These are phyloP conservation scores for Avicennia marina DNA, from an alignment of 257 asterid species.

Conservation along the genomic window DNA sequence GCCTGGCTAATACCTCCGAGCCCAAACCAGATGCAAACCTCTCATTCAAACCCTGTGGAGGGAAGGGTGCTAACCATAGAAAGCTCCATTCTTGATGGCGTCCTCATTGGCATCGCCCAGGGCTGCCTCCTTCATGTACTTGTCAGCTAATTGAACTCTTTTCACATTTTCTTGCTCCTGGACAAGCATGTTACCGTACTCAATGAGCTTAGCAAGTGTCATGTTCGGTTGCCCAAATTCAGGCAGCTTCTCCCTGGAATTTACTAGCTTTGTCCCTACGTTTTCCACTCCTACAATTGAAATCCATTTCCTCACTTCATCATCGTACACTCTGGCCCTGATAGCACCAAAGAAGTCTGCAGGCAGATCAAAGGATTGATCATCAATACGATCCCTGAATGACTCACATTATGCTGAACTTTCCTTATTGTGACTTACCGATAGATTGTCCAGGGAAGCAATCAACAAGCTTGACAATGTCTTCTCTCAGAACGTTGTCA, in stretches of 20 bases:
- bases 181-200: conserved; percentile 50
- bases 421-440: conserved; percentile 20
- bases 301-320: conserved; percentile 49
- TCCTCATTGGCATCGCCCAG: conserved; percentile 67
- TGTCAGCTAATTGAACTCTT: conserved; percentile 56
- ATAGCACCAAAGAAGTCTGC: conserved; percentile 62
- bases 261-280: conserved; percentile 45
- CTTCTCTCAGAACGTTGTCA: conserved; percentile 32
- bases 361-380: no score
- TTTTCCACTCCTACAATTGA: conserved; percentile 39
- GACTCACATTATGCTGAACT: neutral
- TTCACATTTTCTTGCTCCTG: conserved; percentile 60
- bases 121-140: conserved; percentile 45
- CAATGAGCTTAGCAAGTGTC: conserved; percentile 49
- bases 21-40: no score
- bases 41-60: no score
- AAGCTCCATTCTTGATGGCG: conserved; percentile 36
- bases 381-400: neutral
- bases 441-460: conserved; percentile 63
- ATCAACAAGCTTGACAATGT: conserved; percentile 43
- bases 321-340: conserved; percentile 65
- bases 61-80: conserved; percentile 22
- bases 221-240: conserved; percentile 49
- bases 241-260: conserved; percentile 44
- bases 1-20: no score